Conservation (phyloP, 2,329 filamentous ascomycete species). For the Lachnellula subtilissima region DNA sequence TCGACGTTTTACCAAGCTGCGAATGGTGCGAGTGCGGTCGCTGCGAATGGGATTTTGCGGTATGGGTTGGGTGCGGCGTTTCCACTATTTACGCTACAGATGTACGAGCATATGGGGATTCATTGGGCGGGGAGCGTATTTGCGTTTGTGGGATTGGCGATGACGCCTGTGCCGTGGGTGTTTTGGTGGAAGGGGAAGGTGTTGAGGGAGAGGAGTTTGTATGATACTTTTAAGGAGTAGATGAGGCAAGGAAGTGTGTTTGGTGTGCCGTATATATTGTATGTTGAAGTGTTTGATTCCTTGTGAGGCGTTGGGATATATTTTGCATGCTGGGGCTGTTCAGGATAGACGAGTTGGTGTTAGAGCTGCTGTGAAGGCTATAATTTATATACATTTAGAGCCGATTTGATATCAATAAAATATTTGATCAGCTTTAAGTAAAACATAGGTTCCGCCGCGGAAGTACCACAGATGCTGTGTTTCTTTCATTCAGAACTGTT, state of each 20-base stretch:
- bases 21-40: slow-evolving; percentile 24
- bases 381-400: no score
- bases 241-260: background rate
- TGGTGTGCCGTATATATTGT: no score
- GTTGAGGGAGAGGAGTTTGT: slow-evolving; percentile 32
- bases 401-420: no score
- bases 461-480: no score
- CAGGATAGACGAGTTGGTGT: no score
- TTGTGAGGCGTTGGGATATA: no score
- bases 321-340: no score
- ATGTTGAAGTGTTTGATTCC: no score
- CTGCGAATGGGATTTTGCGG: slow-evolving; percentile 27
- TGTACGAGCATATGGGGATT: slow-evolving; percentile 37
- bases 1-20: slow-evolving; percentile 24
- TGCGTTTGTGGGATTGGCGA: slow-evolving; percentile 36
- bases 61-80: slow-evolving; percentile 27
- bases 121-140: slow-evolving; percentile 40
- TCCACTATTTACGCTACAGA: slow-evolving; percentile 41
- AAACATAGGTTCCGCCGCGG: no score
- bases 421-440: no score
- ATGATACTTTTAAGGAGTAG: slow-evolving; percentile 17
- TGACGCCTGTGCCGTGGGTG: slow-evolving; percentile 42
- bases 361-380: no score
- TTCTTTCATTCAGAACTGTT: no score
- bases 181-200: slow-evolving; percentile 37